phyloP scores from a whole-genome alignment of 306 rosid species.

The Crotalaria pallida region DNA sequence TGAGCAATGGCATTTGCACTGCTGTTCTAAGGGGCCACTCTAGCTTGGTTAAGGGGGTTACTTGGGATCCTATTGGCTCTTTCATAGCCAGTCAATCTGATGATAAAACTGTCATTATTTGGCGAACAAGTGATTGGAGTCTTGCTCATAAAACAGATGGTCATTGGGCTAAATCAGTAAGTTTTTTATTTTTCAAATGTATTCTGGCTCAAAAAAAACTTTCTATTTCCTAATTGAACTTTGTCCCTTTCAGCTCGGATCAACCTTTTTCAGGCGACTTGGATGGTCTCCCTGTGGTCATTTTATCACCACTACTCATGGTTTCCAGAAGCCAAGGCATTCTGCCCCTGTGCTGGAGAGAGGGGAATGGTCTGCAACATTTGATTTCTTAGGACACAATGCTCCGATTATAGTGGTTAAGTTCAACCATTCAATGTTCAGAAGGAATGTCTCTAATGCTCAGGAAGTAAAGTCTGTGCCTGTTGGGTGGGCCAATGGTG shows the following conservation, averaged over 20 bases:
- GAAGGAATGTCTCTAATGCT: slow-evolving; percentile 54
- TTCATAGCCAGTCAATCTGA: slow-evolving; percentile 98
- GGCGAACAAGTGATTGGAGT: slow-evolving; percentile 99
- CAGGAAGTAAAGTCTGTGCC: slow-evolving; percentile 72
- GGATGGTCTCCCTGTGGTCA: slow-evolving; percentile 99
- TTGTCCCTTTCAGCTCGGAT: slow-evolving; percentile 75
- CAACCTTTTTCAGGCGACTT: slow-evolving; percentile 95
- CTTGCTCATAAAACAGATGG: slow-evolving; percentile 97
- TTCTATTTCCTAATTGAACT: slow-evolving; percentile 29
- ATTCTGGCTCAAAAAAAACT: slow-evolving; percentile 8
- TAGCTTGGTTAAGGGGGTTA: slow-evolving; percentile 94
- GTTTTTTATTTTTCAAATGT: slow-evolving; percentile 28
- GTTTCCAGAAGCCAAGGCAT: slow-evolving; percentile 99
- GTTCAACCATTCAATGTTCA: slow-evolving; percentile 95
- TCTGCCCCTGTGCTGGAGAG: slow-evolving; percentile 99
- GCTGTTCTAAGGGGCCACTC: slow-evolving; percentile 99
- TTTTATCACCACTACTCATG: slow-evolving; percentile 96
- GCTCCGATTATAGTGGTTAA: slow-evolving; percentile 95
- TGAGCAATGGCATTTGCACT: slow-evolving; percentile 90
- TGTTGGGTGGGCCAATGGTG: slow-evolving; percentile 86
- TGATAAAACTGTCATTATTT: slow-evolving; percentile 94
- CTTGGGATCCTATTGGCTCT: slow-evolving; percentile 99
- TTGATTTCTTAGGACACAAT: slow-evolving; percentile 96
- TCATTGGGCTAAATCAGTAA: slow-evolving; percentile 94
- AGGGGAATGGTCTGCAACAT: slow-evolving; percentile 99